Conservation (phyloP, 257 asterid species). For the Ilex asprella region DNA sequence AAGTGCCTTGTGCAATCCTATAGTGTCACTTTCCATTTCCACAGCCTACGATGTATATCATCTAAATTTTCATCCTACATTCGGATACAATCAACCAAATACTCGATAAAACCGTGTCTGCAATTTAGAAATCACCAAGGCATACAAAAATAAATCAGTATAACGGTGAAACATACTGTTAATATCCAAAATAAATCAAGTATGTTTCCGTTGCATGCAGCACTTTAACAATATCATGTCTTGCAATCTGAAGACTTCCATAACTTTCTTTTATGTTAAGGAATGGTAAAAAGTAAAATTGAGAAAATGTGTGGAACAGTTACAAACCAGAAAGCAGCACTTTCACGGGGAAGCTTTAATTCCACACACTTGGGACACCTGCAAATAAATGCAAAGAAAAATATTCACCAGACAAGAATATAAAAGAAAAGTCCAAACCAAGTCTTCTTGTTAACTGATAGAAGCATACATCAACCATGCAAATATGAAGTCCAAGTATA, state of each 20-base stretch:
- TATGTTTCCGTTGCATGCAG: background rate
- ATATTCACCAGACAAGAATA: background rate
- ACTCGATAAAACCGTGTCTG: background rate
- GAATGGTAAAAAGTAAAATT: slow-evolving; percentile 3
- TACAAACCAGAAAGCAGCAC: slow-evolving; percentile 96
- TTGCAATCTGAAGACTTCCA: too few species aligned
- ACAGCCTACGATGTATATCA: too few species aligned
- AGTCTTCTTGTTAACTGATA: too few species aligned
- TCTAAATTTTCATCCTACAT: background rate
- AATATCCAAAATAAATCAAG: background rate
- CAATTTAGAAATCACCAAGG: background rate
- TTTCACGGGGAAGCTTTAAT: slow-evolving; percentile 90
- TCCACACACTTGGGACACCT: slow-evolving; percentile 97
- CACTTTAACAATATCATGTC: too few species aligned
- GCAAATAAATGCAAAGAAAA: slow-evolving; percentile 2
- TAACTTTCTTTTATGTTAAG: background rate
- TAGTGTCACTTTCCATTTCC: too few species aligned
- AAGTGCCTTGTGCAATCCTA: too few species aligned
- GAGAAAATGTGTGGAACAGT: slow-evolving; percentile 12
- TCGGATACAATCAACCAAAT: background rate
- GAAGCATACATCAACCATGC: too few species aligned
- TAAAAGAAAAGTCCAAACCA: background rate
- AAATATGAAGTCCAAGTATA: too few species aligned
- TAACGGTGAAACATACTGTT: background rate
- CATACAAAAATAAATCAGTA: background rate